These are phyloP conservation scores for Calonectria pseudoreteaudii DNA, from an alignment of 2,329 filamentous ascomycete genomes.

Conservation along the genomic window DNA sequence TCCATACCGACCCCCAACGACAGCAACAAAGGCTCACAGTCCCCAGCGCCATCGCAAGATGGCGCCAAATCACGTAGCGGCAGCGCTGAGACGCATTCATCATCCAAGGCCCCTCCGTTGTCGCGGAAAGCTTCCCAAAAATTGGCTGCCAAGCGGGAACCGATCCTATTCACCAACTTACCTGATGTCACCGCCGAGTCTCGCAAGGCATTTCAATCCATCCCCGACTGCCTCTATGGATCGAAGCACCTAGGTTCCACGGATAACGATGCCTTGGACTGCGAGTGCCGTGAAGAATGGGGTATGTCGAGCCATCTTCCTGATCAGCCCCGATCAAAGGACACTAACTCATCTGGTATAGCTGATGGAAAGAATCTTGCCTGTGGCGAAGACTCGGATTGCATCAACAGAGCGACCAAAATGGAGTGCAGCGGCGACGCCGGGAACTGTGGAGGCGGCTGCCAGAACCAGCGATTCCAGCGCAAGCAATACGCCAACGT, in stretches of 20 bases:
- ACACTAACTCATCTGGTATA: constrained; percentile 47
- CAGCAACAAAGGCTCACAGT: constrained; percentile 43
- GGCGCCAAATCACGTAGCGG: constrained; percentile 60
- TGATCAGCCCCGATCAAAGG: not conserved
- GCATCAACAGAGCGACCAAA: constrained; percentile 97
- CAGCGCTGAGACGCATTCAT: constrained; percentile 61
- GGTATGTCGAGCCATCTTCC: constrained; percentile 69
- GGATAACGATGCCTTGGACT: constrained; percentile 90
- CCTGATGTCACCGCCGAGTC: constrained; percentile 85
- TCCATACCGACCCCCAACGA: constrained; percentile 52
- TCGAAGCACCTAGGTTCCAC: constrained; percentile 92
- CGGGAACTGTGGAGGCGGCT: constrained; percentile 84
- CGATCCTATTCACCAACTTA: constrained; percentile 77
- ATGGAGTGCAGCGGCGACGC: constrained; percentile 90
- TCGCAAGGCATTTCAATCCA: constrained; percentile 80
- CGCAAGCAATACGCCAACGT: constrained; percentile 90
- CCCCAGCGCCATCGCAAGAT: constrained; percentile 58
- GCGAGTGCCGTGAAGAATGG: constrained; percentile 95
- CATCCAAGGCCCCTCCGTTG: constrained; percentile 73
- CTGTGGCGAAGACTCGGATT: constrained; percentile 96
- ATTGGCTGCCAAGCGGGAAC: constrained; percentile 69
- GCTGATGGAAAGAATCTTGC: constrained; percentile 79
- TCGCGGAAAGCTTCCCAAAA: constrained; percentile 80
- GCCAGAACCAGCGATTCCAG: constrained; percentile 96
- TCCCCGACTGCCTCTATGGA: constrained; percentile 88